Base-by-base conservation (phyloP, 2,329 filamentous ascomycete genomes). In the Fusarium camptoceras region DNA sequence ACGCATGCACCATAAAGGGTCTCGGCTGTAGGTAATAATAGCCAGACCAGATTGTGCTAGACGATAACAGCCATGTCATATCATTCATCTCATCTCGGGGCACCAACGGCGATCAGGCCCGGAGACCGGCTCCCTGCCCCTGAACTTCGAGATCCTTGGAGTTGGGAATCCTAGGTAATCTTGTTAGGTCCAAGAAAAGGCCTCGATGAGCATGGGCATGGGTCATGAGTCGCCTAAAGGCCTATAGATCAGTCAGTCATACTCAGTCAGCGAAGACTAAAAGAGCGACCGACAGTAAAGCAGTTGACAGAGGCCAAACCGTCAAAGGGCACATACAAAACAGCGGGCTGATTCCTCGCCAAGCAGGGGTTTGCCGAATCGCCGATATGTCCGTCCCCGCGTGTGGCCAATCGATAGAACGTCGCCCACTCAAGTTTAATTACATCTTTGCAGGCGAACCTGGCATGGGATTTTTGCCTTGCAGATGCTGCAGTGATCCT, bases 371-470 rank as follows among this genome's bases (percentile, higher is more conserved):
- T 55, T 44, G 42, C 51, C 54, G 39, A 58, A 55, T 62, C 58
- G 62, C 55, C 62, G 44, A 62, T 55, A 56, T 55, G 37, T 58
- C 43, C 20, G 55, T 55, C 65, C 59, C 44, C 25, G 49, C 48
- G 34, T 51, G 61, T 58, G 59, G 50, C 73, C 73, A 75, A 75
- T 75, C 55, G 65, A 59, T 44, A 64, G 58, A 37, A 43, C 42
- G 28, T 64, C 57, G 48, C 56, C 46, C 39, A 60, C 66, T 59
- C 58, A 60, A 73, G 73, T 75, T 75, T 75, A 75, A 75, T 75
- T 75, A 55, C 71, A 64, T 49, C 46, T 44, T 68, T 57, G 56
- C 56, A 34, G 54, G 63, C 50, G 54, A 63, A 59, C 42, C 46
- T 43, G 58, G 59, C 28, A 51, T 54, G 62, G 62, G 41, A 16